Evolutionary conservation across 306 rosid genomes (phyloP).

Genomic region (Acacia confusa): DNA sequence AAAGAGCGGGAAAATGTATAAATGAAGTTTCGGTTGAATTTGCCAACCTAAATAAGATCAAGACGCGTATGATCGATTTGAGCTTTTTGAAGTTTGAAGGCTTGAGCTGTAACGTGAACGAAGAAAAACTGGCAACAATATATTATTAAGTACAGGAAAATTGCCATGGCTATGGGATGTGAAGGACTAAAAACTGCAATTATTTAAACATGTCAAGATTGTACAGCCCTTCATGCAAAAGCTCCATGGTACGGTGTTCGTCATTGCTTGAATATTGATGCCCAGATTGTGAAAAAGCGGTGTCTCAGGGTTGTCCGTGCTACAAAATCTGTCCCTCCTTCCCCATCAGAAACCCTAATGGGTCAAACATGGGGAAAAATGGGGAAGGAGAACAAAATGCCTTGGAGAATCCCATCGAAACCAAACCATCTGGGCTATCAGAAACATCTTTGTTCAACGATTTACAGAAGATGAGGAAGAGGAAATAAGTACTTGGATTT

Average conservation of each 20-base stretch:
- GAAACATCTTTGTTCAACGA: slow-evolving; percentile 21
- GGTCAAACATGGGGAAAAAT: slow-evolving; percentile 40
- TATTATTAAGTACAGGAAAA: background rate
- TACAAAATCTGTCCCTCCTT: slow-evolving; percentile 36
- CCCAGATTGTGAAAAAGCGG: slow-evolving; percentile 42
- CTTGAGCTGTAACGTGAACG: background rate
- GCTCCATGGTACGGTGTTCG: slow-evolving; percentile 19
- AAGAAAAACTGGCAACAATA: background rate
- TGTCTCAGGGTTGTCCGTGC: background rate
- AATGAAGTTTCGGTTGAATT: background rate
- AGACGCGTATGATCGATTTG: background rate
- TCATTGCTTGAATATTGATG: slow-evolving; percentile 24
- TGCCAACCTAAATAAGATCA: background rate
- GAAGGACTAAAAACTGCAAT: slow-evolving; percentile 9
- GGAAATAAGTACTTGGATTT: background rate
- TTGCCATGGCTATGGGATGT: background rate
- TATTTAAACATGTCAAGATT: slow-evolving; percentile 18
- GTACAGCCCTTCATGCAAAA: background rate
- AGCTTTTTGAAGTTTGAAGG: background rate
- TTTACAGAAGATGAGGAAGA: background rate
- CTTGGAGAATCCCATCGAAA: slow-evolving; percentile 22
- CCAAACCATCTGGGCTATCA: slow-evolving; percentile 38
- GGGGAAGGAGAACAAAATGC: slow-evolving; percentile 36
- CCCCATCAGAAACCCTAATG: slow-evolving; percentile 45
- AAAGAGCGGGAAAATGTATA: background rate